Evolutionary conservation across 108 stramenopile genomes (phyloP), one percentile per base, ranked within the genome.

Genomic region (Skeletonema tropicum): DNA sequence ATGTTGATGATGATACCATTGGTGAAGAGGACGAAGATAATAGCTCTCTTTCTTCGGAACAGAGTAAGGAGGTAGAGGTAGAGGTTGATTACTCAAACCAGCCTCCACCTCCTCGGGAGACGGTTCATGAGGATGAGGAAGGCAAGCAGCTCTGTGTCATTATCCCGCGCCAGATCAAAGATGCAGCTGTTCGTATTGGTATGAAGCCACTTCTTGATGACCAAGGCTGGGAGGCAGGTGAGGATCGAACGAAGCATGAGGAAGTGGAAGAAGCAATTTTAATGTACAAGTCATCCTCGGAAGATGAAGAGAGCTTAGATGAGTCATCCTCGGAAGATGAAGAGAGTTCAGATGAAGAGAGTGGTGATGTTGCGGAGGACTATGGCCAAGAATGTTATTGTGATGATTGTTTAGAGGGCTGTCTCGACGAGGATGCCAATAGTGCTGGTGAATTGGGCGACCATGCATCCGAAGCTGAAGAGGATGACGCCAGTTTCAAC

Each of bases 111-210:
- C 61, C 31, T 33, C 11, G 19, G 1, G 7, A 35, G 61, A 38
- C n/a, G 61, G 8, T 55, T 55, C 13, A 62, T 38, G 61, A 62
- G 61, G 61, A 62, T 38, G 61, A 62, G 61, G 32, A 36, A 36
- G 61, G 61, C 2, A 36, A 36, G 12, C 35, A 23, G 13, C 21
- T 36, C 35, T 62, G 61, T n/a, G 59, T 60, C 33, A 60, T 60
- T 32, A 32, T 60, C 3, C 59, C 59, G 23, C 19, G 59, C 13
- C 21, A 25, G 59, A 60, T 60, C 21, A 32, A 21, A 32, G 59
- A 60, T 14, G 59, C 59, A 13, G 59, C 59, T 15, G 59, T 25
- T 29, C 29, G n/a, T 29, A 14, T 17, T 14, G 59, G 59, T 15
- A 60, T 60, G 59, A 45, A 45, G 42, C 42, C 42, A 45, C 15